Base-by-base conservation (phyloP, 2,329 filamentous ascomycete genomes). In the Mariannaea elegans region DNA sequence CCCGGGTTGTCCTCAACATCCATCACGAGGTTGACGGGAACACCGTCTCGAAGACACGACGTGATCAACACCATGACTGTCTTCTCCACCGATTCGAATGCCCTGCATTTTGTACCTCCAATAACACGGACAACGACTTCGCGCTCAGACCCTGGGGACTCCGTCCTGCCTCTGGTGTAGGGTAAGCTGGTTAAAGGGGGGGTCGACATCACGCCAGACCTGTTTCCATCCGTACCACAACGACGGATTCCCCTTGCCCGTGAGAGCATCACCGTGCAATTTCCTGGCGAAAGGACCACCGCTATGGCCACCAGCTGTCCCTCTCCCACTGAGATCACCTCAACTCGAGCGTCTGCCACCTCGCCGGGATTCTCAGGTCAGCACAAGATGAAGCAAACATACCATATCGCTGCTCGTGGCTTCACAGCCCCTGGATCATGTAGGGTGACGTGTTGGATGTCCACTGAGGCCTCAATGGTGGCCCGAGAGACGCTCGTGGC, bases 371-470 rank as follows among this genome's bases (percentile, higher is more conserved):
- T 39, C 16, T 18, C 19, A n/a, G 12, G 7, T n/a, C 13, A 12
- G 32, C 10, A 24, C 18, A 36, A 36, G 6, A 6, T 36, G 9
- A 13, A 31, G 21, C 24, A 48, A 48, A 39, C 48, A 31, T 34
- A 42, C 19, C 49, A 49, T 44, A 21, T 18, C 19, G 19, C n/a
- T 42, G 16, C n/a, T 42, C 41, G n/a, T 31, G 56, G 36, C 45
- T 57, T 38, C n/a, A 31, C n/a, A n/a, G 36, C 55, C 56, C 44
- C 44, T 38, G 23, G 23, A 21, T 29, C 29, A 52, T 59, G 49
- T 53, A 39, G 48, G 56, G 56, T 59, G 56, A 59, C 50, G 56
- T 59, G 56, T 54, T 54, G 56, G 41, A 54, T 50, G 32, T 44
- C 49, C 42, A 42, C 34, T 16, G 29, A 46, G 32, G 7, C 23